Base-by-base conservation (phyloP, 2,329 filamentous ascomycete species). In the Thielaviopsis cerberus region DNA sequence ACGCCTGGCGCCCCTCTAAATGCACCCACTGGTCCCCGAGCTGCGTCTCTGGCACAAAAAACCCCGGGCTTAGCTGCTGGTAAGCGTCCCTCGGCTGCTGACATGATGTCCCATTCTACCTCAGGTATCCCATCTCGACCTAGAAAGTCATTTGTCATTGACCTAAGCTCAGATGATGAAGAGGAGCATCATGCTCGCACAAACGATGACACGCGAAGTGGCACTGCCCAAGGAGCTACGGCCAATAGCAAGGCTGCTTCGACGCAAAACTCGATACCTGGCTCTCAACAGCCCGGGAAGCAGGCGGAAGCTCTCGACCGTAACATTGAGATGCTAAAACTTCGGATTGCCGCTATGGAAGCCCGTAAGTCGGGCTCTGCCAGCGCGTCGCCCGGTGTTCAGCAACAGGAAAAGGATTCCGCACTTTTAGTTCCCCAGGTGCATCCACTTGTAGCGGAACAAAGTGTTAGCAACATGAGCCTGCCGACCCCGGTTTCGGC, bases 321-420 rank as follows among this genome's bases (percentile, higher is more conserved):
- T 45, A 80, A 77, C 62, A 84, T 85, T 30, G 76, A 82, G 63
- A 73, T 76, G 56, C 76, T 83, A 70, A 81, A 79, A 65, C 71
- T 72, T 34, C 76, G 71, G 62, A 81, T 82, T 63, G 78, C 78
- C 1, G 74, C 80, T 63, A 76, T 76, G 17, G 78, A 82, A 65
- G 78, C 78, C 10, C 76, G 74, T 63, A 75, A 75, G 64, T 76
- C 59, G 13, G 15, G 17, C 23, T 58, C 56, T n/a, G 25, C 48
- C 4, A 53, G 53, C 22, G 50, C 37, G 15, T 58, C 59, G 2
- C 55, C 58, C 8, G 34, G 4, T 7, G 20, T 24, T 37, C 8
- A 48, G n/a, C 22, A 17, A 20, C n/a, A 48, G 6, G 41, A 48
- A 7, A 48, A 22, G 10, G 20, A 22, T 22, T n/a, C n/a, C 22